Base-by-base conservation (phyloP, 495 filamentous ascomycete species). In the Aspergillus kassunensis region DNA sequence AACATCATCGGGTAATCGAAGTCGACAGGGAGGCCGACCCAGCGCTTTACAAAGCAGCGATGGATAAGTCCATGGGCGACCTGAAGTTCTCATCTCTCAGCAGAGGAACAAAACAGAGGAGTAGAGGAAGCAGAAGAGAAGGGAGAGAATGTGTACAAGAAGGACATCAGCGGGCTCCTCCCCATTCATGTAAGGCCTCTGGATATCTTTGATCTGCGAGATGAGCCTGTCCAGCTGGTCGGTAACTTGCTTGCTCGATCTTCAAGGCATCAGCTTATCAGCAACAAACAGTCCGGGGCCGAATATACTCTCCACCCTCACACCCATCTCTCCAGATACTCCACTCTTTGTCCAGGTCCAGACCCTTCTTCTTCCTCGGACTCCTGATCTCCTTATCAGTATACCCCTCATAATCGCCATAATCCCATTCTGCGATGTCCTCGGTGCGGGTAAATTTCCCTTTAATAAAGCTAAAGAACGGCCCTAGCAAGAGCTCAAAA, bases 341-440 rank as follows among this genome's bases (percentile, higher is more conserved):
- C 82, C 87, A 95, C 30, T 59, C 58, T 6, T 67, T 60, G 45
- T 81, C 72, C 11, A 30, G 41, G 56, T 85, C 81, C 24, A 89
- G 65, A 3, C 82, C 78, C 54, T 85, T 64, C 56, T 77, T 66
- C 63, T 74, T 79, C 19, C 89, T 74, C 49, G 77, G 54, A 25
- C 76, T 69, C 13, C 80, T 63, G 56, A 96, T 95, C 59, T 87
- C 67, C 5, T 76, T 64, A 6, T 75, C 81, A 20, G 83, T 82
- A 54, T 91, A 72, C 6, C 91, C 91, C 63, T 96, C 91, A 59
- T 95, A 96, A 56, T 82, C 74, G 16, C 91, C 91, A 57, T 96
- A 96, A 55, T 87, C 85, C 90, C 90, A 96, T 61, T 95, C 90
- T 1, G 84, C 75, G 24, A 95, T 77, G 23, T 83, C 74, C 39